Percentiles rank a stretch among this genome's conserved stretches.
These are phyloP conservation scores for Cyberlindnera xishuangbannaensis DNA, from an alignment of 805 yeast species.

Conservation along the genomic window DNA sequence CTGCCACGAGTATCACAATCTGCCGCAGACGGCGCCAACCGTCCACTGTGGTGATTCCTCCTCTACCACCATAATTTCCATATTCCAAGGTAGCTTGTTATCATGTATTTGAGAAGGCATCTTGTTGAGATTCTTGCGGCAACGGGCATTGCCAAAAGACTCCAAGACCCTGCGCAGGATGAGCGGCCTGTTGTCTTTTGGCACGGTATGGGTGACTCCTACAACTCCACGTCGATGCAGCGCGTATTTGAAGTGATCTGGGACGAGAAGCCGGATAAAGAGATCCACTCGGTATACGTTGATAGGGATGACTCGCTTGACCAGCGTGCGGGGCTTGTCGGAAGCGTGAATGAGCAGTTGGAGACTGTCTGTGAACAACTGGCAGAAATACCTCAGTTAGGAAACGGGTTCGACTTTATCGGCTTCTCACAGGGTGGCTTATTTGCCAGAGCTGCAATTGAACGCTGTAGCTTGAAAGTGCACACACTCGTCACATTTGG, in stretches of 20 bases:
- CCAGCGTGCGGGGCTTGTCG: constrained; percentile 49
- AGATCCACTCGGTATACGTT: constrained; percentile 48
- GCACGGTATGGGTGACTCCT: constrained; percentile 83
- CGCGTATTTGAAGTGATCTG: constrained; percentile 38
- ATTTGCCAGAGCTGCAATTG: constrained; percentile 62
- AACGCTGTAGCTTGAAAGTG: constrained; percentile 46
- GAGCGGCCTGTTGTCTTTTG: constrained; percentile 58
- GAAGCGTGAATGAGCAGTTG: constrained; percentile 52
- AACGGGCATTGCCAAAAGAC: constrained; percentile 15
- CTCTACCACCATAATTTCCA: too few species aligned
- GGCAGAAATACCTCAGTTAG: constrained; percentile 37
- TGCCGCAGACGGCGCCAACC: too few species aligned
- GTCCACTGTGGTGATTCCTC: too few species aligned
- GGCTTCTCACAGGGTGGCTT: constrained; percentile 86
- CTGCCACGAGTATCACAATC: too few species aligned
- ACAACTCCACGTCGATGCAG: constrained; percentile 53
- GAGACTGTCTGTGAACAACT: constrained; percentile 51
- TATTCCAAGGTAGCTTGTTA: too few species aligned
- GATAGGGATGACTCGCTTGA: constrained; percentile 47
- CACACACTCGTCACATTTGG: constrained; percentile 66
- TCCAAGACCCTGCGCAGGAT: constrained; percentile 9
- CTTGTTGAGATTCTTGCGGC: constrained; percentile 17
- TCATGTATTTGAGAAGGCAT: constrained; percentile 16
- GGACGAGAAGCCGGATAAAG: constrained; percentile 42
- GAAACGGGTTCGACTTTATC: constrained; percentile 59